Base-by-base conservation (phyloP, 169 alveolate genomes). In the Plasmodium inui region DNA sequence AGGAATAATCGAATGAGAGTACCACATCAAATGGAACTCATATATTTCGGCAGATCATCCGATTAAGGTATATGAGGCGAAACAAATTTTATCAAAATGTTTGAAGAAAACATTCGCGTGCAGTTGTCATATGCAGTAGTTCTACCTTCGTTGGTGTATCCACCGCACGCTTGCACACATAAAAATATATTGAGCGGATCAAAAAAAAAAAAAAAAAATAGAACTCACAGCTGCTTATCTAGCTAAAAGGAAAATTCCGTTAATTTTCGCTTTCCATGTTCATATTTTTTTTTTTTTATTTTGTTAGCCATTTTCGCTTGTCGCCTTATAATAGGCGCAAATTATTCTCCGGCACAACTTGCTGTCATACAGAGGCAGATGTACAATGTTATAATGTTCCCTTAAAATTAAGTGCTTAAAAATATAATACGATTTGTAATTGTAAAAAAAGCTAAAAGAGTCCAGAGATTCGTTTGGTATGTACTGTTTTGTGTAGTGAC, bases 401-500 rank as follows among this genome's bases (percentile, higher is more conserved):
- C 89, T 89, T 67, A 89, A 89, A 55, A 89, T 5, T 26, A 79
- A 57, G 82, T 89, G 94, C 26, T 89, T 89, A 76, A 89, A 89
- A 89, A 89, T 89, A 12, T 89, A 89, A 26, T 73, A 89, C 10
- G 94, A 89, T 61, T 89, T 89, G 53, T 89, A 89, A 78, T 89
- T 89, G 82, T 89, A 89, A 89, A 89, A 61, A 79, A n/a, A 79
- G 74, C 19, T 57, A 12, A 39, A 22, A 61, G 71, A 37, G 10
- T 79, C 50, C 19, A 26, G 4, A 2, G 28, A 28, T 39, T 78
- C 67, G 78, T 22, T 89, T 89, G 78, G 82, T 67, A 44, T 19
- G 34, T 79, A 79, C n/a, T 89, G 94, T 89, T 89, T 89, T 55
- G 94, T 72, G 41, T 79, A 89, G 34, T 89, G 94, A 39, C 94